Evolutionary conservation across 2,329 filamentous ascomycete species (phyloP), one percentile per base, ranked within the genome.

Genomic region (Cryphonectria parasitica): DNA sequence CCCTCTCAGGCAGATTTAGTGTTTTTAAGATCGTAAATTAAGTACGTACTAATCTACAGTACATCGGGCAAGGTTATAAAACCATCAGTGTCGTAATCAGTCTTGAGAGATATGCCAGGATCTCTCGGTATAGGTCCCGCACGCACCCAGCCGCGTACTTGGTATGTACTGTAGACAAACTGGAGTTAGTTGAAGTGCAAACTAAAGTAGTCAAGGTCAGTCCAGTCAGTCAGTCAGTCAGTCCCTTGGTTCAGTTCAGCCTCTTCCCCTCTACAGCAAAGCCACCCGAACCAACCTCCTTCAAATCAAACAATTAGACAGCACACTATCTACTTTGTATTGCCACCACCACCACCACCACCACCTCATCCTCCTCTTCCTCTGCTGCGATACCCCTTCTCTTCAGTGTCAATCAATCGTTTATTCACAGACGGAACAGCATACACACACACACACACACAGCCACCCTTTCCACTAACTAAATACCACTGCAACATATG

Each of bases 191-290:
- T 39, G 17, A 7, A 31, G 10, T 56, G 25, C n/a, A 11, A 56
- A 56, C 52, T 56, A 34, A 34, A 34, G 34, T 34, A 28, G 52
- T 28, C n/a, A 49, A 49, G 45, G 19, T 3, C 45, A 22, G 28
- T 3, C 25, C 61, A 64, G 61, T 34, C 34, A 34, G 34, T 17
- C 43, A 1, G 17, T 3, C 45, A 19, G 28, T 13, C 25, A 36
- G 58, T 61, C 39, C 61, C 61, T 45, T 64, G 39, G n/a, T 45
- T 45, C 61, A 64, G 61, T 49, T n/a, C 45, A n/a, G 45, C 45
- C 45, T 49, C 61, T 39, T 64, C 5, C 22, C 36, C 13, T 45
- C 54, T 31, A 28, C 28, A 31, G 52, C 34, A 6, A 34, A 63
- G 10, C 22, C 22, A 31, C 36, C 45, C 19, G 7, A 45, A 15